These are phyloP conservation scores for Colletotrichum viniferum DNA, from an alignment of 2,329 filamentous ascomycete species.

Conservation along the genomic window DNA sequence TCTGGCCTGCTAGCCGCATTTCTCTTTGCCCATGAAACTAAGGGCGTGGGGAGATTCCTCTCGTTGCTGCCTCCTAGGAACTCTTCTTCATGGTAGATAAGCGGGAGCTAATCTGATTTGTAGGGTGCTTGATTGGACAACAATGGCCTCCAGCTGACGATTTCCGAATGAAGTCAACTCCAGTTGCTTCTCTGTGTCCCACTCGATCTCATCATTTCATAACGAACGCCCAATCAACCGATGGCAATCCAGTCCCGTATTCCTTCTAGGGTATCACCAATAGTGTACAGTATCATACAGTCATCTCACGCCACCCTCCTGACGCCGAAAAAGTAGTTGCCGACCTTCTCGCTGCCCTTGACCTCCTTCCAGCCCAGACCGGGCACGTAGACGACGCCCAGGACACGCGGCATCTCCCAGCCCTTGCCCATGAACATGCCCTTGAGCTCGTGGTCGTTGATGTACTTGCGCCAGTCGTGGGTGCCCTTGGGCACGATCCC, in stretches of 20 bases:
- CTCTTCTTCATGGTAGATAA: background rate
- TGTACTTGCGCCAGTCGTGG: conserved; percentile 96
- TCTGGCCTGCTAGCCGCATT: background rate
- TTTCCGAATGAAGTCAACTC: no score
- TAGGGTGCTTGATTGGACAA: background rate
- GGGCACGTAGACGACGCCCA: conserved; percentile 90
- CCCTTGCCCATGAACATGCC: conserved; percentile 55
- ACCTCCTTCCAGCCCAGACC: conserved; percentile 90
- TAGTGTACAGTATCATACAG: conserved; percentile 10
- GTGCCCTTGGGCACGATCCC: conserved; percentile 90
- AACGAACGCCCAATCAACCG: background rate
- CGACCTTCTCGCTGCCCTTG: conserved; percentile 78
- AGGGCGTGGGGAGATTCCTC: conserved; percentile 2
- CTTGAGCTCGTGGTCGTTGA: conserved; percentile 81
- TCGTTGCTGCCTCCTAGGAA: background rate
- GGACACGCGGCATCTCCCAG: conserved; percentile 67
- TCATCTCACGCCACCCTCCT: conserved; percentile 43
- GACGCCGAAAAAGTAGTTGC: conserved; percentile 96
- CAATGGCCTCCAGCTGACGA: no score
- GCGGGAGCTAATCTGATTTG: background rate
- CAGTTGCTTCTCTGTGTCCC: background rate
- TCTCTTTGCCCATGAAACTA: background rate
- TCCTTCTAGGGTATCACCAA: background rate
- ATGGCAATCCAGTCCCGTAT: background rate
- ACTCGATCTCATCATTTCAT: background rate